These are phyloP conservation scores for Leptographium lundbergii DNA, from an alignment of 2,329 filamentous ascomycete genomes.

Conservation along the genomic window DNA sequence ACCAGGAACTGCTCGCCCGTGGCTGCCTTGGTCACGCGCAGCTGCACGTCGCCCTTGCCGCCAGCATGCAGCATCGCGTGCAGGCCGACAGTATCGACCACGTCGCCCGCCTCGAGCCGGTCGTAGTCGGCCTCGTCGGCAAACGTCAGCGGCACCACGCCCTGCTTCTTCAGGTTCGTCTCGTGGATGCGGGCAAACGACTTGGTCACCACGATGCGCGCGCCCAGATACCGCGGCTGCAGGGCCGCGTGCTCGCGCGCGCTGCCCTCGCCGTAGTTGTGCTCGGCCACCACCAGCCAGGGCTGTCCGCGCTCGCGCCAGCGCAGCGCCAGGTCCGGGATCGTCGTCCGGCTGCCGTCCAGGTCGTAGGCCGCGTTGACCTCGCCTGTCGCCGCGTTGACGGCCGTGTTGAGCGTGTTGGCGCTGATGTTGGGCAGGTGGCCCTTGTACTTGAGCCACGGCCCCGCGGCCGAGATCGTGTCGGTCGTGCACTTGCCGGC, in stretches of 20 bases:
- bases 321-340: slow-evolving; percentile 72
- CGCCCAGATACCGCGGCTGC: slow-evolving; percentile 73
- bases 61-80: slow-evolving; percentile 67
- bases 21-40: slow-evolving; percentile 51
- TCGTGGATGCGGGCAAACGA: slow-evolving; percentile 84
- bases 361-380: slow-evolving; percentile 87
- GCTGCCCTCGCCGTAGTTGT: slow-evolving; percentile 86
- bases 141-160: slow-evolving; percentile 88
- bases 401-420: slow-evolving; percentile 92
- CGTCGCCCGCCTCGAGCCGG: slow-evolving; percentile 67
- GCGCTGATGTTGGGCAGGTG: slow-evolving; percentile 95
- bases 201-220: slow-evolving; percentile 68
- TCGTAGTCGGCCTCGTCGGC: slow-evolving; percentile 82
- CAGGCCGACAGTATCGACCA: slow-evolving; percentile 70
- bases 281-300: slow-evolving; percentile 94
- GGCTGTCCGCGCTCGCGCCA: slow-evolving; percentile 67
- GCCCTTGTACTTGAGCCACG: slow-evolving; percentile 98
- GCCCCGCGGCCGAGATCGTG: slow-evolving; percentile 92
- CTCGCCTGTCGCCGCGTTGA: slow-evolving; percentile 84
- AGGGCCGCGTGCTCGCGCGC: slow-evolving; percentile 82
- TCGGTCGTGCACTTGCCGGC: slow-evolving; percentile 98
- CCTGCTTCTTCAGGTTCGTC: slow-evolving; percentile 94
- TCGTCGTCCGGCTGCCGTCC: slow-evolving; percentile 60
- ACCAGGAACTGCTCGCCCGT: slow-evolving; percentile 55
- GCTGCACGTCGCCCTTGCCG: slow-evolving; percentile 62